Base-by-base conservation (phyloP, 306 rosid genomes). In the Castanospermum australe region DNA sequence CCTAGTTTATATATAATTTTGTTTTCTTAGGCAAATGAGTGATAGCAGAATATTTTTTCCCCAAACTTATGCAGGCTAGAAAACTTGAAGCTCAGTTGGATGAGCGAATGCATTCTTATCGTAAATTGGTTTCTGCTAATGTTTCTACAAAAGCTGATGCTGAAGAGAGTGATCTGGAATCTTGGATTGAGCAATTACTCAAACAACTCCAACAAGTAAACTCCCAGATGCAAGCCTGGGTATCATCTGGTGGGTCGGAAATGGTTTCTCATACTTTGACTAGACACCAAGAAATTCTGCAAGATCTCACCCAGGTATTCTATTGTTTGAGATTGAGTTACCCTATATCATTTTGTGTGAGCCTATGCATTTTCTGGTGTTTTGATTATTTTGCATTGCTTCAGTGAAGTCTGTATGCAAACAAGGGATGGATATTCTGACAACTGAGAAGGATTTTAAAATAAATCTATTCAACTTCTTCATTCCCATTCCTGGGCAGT, bases 171-270 rank as follows among this genome's bases (percentile, higher is more conserved):
- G 96, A 91, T 84, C 77, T 91, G 73, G 97, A 93, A 81, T 86
- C 96, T 22, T 92, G 85, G 88, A 90, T 96, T 72, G 97, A 96
- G 36, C 83, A 82, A 67, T 75, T 93, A 72, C 71, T 93, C 51
- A 93, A 90, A 79, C 96, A 96, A 84, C 97, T 96, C 47, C 97
- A 96, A 83, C 99, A 89, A 88, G 94, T 93, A 77, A 96, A 96
- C 84, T 80, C 87, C n/a, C 99, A 93, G 85, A 96, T 96, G 99
- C 98, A 93, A 73, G 92, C 96, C 62, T 96, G 93, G 99, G 99
- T 93, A 38, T 91, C 99, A 62, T 79, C 99, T 21, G 99, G 93
- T 77, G 99, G 98, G 54, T 86, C 97, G 11, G 99, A 96, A 85
- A 91, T 96, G 97, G 99, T 96, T 82, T 93, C 99, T 87, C 98